Evolutionary conservation across 2,329 filamentous ascomycete species (phyloP), one percentile per base, ranked within the genome.

Genomic region (Lojkania enalia): DNA sequence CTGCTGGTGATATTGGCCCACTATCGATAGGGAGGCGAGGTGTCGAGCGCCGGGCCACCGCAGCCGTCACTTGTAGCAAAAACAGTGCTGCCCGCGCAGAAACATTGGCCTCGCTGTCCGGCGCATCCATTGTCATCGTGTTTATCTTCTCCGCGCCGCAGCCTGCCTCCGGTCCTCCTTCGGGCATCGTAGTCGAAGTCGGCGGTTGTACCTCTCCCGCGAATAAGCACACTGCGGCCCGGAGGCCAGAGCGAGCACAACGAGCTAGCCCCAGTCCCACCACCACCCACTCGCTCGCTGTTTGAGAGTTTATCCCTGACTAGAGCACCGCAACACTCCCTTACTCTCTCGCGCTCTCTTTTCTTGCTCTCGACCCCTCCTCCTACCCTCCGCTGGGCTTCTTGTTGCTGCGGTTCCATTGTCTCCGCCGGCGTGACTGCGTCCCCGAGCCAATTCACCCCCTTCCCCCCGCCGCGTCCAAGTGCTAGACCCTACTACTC

Each of bases 231-330:
- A 37, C 29, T 23, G 18, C 41, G 23, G n/a, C n/a, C n/a, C n/a
- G n/a, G n/a, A n/a, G n/a, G n/a, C n/a, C n/a, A n/a, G n/a, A n/a
- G n/a, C n/a, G n/a, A n/a, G n/a, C n/a, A n/a, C n/a, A n/a, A n/a
- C 21, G 16, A 30, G 40, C 41, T 44, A 44, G 39, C 39, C 38
- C 44, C 19, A 38, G 20, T 7, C n/a, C 40, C 35, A 43, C 15
- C 19, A 50, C 32, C 39, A 23, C 47, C 45, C 42, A 49, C 52
- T 52, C 46, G 37, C 42, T 45, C 31, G 48, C 44, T 31, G 51
- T 54, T 51, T 51, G 47, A 50, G 42, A n/a, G 27, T 39, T 49
- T 49, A 62, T 60, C 62, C 62, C 62, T 65, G 62, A 63, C 61
- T 57, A 49, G 30, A 32, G 33, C 53, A 55, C 54, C 52, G 49